Evolutionary conservation across 2,329 filamentous ascomycete genomes (phyloP), one percentile per base, ranked within the genome.

Genomic region (Aspergillus sojae): DNA sequence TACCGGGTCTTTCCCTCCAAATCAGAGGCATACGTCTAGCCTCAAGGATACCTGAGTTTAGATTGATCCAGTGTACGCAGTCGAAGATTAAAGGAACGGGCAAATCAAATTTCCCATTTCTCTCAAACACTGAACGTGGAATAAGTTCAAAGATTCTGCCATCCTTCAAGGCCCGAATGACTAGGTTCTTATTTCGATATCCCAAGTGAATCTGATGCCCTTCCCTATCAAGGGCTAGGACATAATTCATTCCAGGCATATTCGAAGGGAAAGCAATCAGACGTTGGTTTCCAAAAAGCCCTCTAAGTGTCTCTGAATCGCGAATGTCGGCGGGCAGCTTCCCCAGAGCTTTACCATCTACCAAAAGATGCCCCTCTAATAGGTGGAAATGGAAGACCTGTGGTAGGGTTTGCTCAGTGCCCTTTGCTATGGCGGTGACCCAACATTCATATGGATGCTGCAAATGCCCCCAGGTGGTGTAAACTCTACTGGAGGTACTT

Each of bases 141-240:
- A 85, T 64, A 2, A 74, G 68, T 58, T 83, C 80, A 0, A 79
- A 36, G 3, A 48, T 45, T 10, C 10, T 61, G 1, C 26, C 56
- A 21, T 5, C 12, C 12, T 43, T 76, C 0, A 78, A 68, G 0
- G 83, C 82, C 41, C 80, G 78, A 4, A 89, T 79, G 0, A 87
- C 67, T 0, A 85, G 67, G 0, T 65, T 32, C 0, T 71, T 68
- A 1, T 75, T 63, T 0, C 82, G 77, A 19, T 82, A 79, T 0
- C 88, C 87, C 46, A 91, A 68, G 68, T 91, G 86, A 1, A 91
- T 75, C 2, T 79, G 67, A 66, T 84, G 79, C 0, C 71, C 77
- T 1, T 78, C 63, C 19, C 79, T 74, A 41, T 63, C 1, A 72
- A 74, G 61, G 60, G 77, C 77, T 5, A 85, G 71, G 36, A 77